Conservation (phyloP, 2,329 filamentous ascomycete species). For the Sporothrix curviconia region DNA sequence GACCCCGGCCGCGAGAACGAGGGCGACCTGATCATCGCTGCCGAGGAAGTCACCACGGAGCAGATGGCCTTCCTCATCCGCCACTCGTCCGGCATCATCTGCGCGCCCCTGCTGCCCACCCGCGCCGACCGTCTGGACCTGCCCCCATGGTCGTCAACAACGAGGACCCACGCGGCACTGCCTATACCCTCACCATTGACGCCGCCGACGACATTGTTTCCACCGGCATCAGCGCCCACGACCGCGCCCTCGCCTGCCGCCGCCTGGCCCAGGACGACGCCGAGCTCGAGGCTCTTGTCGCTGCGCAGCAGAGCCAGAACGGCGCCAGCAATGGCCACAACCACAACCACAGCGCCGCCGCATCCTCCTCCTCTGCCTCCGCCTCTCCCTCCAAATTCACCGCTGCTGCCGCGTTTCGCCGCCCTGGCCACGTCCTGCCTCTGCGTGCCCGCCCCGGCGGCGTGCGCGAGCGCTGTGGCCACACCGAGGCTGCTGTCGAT, state of each 20-base stretch:
- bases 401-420: slow-evolving; percentile 57
- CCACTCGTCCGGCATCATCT: slow-evolving; percentile 84
- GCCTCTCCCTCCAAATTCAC: slow-evolving; percentile 45
- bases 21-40: slow-evolving; percentile 94
- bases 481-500: slow-evolving; percentile 91
- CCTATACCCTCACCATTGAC: slow-evolving; percentile 89
- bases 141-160: slow-evolving; percentile 76
- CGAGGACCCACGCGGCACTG: slow-evolving; percentile 82
- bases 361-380: background rate
- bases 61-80: slow-evolving; percentile 97
- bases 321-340: background rate
- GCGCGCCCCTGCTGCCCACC: slow-evolving; percentile 68
- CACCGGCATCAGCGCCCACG: slow-evolving; percentile 85
- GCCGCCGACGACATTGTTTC: slow-evolving; percentile 64
- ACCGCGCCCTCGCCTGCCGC: slow-evolving; percentile 76
- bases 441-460: slow-evolving; percentile 73
- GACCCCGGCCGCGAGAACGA: slow-evolving; percentile 91
- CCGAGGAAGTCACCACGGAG: slow-evolving; percentile 70
- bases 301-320: background rate
- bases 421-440: slow-evolving; percentile 87
- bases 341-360: background rate
- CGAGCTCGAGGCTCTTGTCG: slow-evolving; percentile 12
- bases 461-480: slow-evolving; percentile 70
- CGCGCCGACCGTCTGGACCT: slow-evolving; percentile 67
- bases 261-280: slow-evolving; percentile 51